Evolutionary conservation across 768 basidiomycete species (phyloP), one percentile per base, ranked within the genome.

Genomic region (Cyclocybe cylindracea): DNA sequence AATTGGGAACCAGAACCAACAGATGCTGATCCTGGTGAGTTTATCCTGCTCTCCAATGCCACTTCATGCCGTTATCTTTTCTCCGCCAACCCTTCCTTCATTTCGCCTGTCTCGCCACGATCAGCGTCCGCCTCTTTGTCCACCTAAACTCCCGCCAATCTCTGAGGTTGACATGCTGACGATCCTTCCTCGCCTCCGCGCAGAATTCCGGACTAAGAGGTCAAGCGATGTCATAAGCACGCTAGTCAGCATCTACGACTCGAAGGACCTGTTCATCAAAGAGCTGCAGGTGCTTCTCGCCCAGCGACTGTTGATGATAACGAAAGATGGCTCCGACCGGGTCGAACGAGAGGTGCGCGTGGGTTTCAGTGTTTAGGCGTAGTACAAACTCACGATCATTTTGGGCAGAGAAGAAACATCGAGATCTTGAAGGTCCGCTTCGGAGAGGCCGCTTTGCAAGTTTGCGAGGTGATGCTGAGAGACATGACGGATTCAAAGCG

Each of bases 401-500:
- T 2, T 51, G 29, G 35, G 8, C 60, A 98, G 94, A 85, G 95
- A 14, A 81, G 89, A 18, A 97, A 92, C 61, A 85, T 98, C 53
- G 95, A 97, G 67, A 91, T 95, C 39, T 72, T 99, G 54, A 98
- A 98, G 73, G 82, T 95, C 49, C 87, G 97, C 3, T 99, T 99
- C 61, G 97, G 97, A 16, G 97, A 98, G 61, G 78, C 86, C 1
- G 86, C 94, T 2, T 70, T 99, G 50, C 94, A 97, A 66, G 90
- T 94, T 5, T 98, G 95, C 74, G 96, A 98, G 65, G 94, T 99
- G 48, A 98, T 99, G 97, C 73, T 98, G 64, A 91, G 86, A 63
- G 97, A 99, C 66, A 90, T 98, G 85, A 89, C 92, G 3, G 94
- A 98, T 67, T 97, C 96, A 37, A 87, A 85, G 61, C 82, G 93